Conservation (phyloP, 176 grass and related monocot species). For the Eragrostis nindensis region DNA sequence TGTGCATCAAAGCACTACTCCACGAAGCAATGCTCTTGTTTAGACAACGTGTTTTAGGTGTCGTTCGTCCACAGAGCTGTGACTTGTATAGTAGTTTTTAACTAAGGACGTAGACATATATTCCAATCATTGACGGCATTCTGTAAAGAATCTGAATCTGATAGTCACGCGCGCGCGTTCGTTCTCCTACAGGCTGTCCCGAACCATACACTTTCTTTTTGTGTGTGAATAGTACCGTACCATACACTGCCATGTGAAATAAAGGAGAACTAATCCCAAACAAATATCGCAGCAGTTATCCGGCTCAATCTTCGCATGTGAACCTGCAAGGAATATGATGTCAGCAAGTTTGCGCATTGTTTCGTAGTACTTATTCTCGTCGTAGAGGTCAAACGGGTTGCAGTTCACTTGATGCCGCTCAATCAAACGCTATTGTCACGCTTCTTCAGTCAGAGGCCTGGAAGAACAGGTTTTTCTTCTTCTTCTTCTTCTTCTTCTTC, state of each 20-base stretch:
- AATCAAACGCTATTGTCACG: not conserved
- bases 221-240: too few species aligned
- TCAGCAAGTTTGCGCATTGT: not conserved
- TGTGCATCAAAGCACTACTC: not conserved
- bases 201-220: too few species aligned
- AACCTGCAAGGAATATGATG: not conserved
- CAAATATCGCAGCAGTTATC: not conserved
- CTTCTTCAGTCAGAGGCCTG: not conserved
- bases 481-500: too few species aligned
- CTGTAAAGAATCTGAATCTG: slow-evolving; percentile 27
- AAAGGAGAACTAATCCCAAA: not conserved
- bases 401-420: not conserved
- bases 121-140: not conserved
- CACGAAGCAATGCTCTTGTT: not conserved
- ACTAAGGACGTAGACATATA: not conserved
- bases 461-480: not conserved
- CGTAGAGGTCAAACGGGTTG: not conserved
- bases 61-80: not conserved
- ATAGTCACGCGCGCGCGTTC: not conserved
- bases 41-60: not conserved
- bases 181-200: not conserved
- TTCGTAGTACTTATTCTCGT: not conserved
- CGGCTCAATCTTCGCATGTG: slow-evolving; percentile 9
- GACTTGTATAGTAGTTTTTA: not conserved
- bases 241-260: slow-evolving; percentile 49